phyloP scores from a whole-genome alignment of 169 alveolate species.

The Eimeria sp. region DNA sequence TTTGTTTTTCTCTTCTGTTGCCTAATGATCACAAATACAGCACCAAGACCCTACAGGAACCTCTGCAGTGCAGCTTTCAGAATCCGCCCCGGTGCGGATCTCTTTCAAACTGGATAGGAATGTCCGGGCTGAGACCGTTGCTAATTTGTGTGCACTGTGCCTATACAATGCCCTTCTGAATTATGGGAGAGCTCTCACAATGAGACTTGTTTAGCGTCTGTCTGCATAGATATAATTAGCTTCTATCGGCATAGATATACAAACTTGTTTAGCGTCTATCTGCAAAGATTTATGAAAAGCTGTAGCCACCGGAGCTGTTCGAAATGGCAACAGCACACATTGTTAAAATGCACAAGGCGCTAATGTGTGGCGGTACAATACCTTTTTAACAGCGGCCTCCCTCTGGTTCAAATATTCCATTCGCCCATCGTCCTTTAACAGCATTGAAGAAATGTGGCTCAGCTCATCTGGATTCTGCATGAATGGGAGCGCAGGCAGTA shows the following conservation, averaged over 20 bases:
- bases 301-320: background rate
- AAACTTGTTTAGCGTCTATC: background rate
- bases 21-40: background rate
- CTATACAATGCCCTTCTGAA: background rate
- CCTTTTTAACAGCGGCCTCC: constrained; percentile 36
- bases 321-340: background rate
- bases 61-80: background rate
- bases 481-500: background rate
- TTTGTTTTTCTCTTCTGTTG: constrained; percentile 12
- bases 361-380: background rate
- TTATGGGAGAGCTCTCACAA: background rate
- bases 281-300: background rate
- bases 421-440: constrained; percentile 42
- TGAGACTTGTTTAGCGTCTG: background rate
- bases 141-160: background rate
- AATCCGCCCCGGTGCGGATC: background rate
- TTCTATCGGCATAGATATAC: background rate
- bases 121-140: background rate
- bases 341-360: background rate
- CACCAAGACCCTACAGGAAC: background rate
- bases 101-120: background rate
- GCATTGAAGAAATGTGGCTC: constrained; percentile 30
- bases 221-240: background rate
- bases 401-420: constrained; percentile 18
- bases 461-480: constrained; percentile 43